phyloP scores from a whole-genome alignment of 2,329 filamentous ascomycete species.

The Claviceps africana region DNA sequence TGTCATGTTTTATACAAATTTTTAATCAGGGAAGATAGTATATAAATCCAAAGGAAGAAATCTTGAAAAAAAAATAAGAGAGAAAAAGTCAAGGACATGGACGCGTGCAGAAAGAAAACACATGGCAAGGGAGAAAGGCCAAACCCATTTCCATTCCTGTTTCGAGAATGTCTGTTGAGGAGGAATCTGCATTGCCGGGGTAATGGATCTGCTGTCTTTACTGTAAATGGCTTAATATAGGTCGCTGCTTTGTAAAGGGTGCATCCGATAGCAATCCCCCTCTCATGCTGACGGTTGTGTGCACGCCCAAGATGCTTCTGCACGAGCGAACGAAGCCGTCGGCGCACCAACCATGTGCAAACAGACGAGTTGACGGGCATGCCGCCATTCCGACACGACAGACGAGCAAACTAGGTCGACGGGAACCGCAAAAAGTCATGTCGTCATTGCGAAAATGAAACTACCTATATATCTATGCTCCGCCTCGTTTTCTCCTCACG shows the following conservation, averaged over 20 bases:
- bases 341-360: too few species aligned
- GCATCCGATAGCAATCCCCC: too few species aligned
- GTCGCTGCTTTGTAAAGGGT: slow-evolving; percentile 4
- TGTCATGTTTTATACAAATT: background rate
- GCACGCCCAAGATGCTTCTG: too few species aligned
- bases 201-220: slow-evolving; percentile 2
- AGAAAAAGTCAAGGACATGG: background rate
- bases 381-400: too few species aligned
- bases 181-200: slow-evolving; percentile 2
- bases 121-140: background rate
- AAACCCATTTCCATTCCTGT: background rate
- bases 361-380: too few species aligned
- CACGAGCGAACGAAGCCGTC: too few species aligned
- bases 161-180: background rate
- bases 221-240: background rate
- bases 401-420: too few species aligned
- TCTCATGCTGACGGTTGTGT: too few species aligned
- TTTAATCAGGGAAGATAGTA: background rate
- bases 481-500: too few species aligned
- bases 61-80: background rate
- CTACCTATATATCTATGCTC: too few species aligned
- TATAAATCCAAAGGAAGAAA: background rate
- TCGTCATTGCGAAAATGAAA: too few species aligned
- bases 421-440: too few species aligned
- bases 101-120: background rate